These are phyloP conservation scores for Picea mariana DNA, from an alignment of 83 land plant genomes.

Conservation along the genomic window DNA sequence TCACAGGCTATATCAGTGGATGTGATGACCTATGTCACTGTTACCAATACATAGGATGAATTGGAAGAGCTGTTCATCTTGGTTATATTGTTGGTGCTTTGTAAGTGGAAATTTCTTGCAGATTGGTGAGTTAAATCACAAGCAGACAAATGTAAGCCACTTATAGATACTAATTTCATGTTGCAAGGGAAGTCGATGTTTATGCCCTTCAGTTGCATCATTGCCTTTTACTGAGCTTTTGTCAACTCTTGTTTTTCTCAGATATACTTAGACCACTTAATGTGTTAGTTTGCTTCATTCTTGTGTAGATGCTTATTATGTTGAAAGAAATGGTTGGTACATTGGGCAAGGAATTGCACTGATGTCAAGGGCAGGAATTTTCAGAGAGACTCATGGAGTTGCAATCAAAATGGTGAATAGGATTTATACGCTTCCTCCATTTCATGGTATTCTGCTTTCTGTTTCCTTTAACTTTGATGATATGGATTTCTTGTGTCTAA, in stretches of 20 bases:
- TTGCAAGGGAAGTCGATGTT: slow-evolving; percentile 2
- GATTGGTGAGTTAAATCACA: neutral
- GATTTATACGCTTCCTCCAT: slow-evolving; percentile 62
- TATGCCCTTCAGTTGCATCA: neutral
- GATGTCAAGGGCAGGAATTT: slow-evolving; percentile 59
- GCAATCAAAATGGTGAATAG: slow-evolving; percentile 56
- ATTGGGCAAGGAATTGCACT: slow-evolving; percentile 62
- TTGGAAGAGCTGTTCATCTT: neutral
- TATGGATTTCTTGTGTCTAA: neutral
- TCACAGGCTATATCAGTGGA: neutral
- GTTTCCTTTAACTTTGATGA: slow-evolving; percentile 8
- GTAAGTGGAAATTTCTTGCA: neutral
- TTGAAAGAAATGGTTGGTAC: slow-evolving; percentile 55
- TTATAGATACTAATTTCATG: neutral
- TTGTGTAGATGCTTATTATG: slow-evolving; percentile 49
- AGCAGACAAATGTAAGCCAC: neutral
- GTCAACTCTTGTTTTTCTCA: neutral
- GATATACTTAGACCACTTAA: neutral
- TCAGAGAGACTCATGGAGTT: slow-evolving; percentile 52
- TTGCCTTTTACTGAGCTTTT: neutral
- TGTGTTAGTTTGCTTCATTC: neutral
- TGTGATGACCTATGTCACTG: neutral
- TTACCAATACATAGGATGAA: neutral
- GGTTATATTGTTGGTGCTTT: neutral
- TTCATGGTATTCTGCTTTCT: slow-evolving; percentile 36